These are phyloP conservation scores for Tritrichomonas foetus DNA, from an alignment of 208 protist genomes.

Conservation along the genomic window DNA sequence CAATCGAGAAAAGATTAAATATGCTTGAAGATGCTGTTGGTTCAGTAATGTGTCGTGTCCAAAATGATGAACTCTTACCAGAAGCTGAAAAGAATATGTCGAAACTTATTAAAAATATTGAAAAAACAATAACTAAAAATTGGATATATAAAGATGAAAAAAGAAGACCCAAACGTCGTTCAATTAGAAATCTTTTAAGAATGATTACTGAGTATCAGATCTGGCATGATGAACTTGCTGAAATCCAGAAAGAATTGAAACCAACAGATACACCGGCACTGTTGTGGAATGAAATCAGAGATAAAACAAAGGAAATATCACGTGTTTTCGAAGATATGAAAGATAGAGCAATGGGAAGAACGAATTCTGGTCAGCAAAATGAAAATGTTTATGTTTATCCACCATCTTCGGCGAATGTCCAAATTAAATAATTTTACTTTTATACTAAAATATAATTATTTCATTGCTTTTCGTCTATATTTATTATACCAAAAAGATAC, in stretches of 20 bases:
- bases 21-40: not conserved
- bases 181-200: not conserved
- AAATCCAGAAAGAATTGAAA: not conserved
- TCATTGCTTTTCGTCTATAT: no score
- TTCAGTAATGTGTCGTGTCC: not conserved
- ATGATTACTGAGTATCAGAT: not conserved
- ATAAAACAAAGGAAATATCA: no score
- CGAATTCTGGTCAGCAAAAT: no score
- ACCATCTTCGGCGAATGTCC: no score
- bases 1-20: not conserved
- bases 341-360: no score
- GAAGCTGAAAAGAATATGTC: not conserved
- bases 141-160: not conserved
- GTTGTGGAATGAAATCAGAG: not conserved
- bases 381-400: no score
- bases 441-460: no score
- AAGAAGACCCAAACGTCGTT: not conserved
- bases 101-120: not conserved
- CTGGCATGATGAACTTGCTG: not conserved
- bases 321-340: no score
- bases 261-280: not conserved
- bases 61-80: not conserved
- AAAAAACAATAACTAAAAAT: not conserved
- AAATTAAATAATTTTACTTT: no score
- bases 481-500: no score